Conservation (phyloP, 2,329 filamentous ascomycete species). For the Colletotrichum endophyticum region DNA sequence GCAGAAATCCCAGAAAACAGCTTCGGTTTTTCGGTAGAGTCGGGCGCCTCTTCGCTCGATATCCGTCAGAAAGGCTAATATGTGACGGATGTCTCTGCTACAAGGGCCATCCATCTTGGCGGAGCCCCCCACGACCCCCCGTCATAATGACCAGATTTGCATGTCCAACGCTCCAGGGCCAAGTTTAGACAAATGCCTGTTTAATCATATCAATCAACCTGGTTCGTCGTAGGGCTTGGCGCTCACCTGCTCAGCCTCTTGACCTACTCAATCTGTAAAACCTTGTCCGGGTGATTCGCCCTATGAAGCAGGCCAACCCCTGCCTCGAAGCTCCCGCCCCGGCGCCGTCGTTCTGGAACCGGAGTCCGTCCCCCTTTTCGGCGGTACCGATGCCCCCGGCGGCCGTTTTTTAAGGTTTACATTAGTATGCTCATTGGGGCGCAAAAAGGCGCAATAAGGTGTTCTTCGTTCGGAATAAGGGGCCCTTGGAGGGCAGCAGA, state of each 20-base stretch:
- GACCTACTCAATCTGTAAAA: slow-evolving; percentile 1
- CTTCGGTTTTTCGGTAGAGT: neutral
- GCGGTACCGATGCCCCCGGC: slow-evolving; percentile 5
- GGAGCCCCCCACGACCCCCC: neutral
- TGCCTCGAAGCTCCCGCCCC: neutral
- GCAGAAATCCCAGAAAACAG: neutral
- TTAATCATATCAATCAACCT: slow-evolving; percentile 16
- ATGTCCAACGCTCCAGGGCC: neutral
- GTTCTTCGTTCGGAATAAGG: neutral
- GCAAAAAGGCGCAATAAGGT: neutral
- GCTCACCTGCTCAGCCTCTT: neutral
- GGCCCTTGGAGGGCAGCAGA: neutral
- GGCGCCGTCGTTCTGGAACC: neutral
- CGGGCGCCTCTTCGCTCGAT: neutral
- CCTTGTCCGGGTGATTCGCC: slow-evolving; percentile 4
- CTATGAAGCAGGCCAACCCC: neutral
- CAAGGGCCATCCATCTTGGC: neutral
- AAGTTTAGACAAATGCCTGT: neutral
- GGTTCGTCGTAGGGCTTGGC: slow-evolving; percentile 9
- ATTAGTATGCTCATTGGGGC: neutral
- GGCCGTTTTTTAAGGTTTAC: slow-evolving; percentile 10
- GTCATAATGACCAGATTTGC: neutral
- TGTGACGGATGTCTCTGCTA: neutral
- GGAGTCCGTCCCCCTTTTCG: slow-evolving; percentile 8
- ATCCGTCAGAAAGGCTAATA: neutral